Percentiles rank a stretch among this genome's conserved stretches.
Evolutionary conservation across 1,284 basidiomycete species (phyloP).

Genomic region (Hemileccinum hortonii): DNA sequence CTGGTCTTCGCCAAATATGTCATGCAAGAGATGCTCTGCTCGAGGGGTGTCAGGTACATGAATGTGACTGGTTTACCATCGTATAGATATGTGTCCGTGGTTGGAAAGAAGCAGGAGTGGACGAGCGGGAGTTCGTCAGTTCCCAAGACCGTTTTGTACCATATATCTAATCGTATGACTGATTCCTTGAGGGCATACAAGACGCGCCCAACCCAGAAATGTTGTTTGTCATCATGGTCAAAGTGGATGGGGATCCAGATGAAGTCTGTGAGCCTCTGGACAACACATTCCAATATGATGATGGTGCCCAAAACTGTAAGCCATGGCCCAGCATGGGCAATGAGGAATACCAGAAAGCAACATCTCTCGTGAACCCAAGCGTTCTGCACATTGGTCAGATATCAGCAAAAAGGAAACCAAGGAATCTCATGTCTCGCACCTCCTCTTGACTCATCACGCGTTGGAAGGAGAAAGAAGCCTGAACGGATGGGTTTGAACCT

Average conservation of each 20-base stretch:
- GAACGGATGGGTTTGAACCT: constrained; percentile 16
- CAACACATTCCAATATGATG: constrained; percentile 1
- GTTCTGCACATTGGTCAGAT: too few relatives aligned
- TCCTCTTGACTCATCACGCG: too few relatives aligned
- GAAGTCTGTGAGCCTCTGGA: constrained; percentile 20
- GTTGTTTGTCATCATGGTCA: constrained; percentile 7
- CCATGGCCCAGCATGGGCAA: constrained; percentile 15
- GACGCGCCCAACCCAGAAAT: background rate
- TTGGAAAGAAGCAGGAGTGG: constrained; percentile 20
- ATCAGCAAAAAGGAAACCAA: too few relatives aligned
- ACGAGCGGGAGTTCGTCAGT: background rate
- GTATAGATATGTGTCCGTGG: background rate
- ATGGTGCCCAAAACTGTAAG: constrained; percentile 17
- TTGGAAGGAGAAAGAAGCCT: constrained; percentile 12
- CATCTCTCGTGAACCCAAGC: too few relatives aligned
- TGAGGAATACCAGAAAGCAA: constrained; percentile 10
- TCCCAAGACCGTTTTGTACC: constrained; percentile 12
- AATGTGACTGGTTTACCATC: background rate
- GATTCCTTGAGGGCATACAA: constrained; percentile 18
- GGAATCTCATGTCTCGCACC: too few relatives aligned
- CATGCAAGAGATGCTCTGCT: constrained; percentile 2
- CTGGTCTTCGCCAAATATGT: constrained; percentile 10
- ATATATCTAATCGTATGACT: background rate
- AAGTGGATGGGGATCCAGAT: constrained; percentile 18
- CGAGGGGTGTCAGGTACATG: constrained; percentile 5